Evolutionary conservation across 176 grass and related monocot species (phyloP), one percentile per base, ranked within the genome.

Genomic region (Zizania latifolia): DNA sequence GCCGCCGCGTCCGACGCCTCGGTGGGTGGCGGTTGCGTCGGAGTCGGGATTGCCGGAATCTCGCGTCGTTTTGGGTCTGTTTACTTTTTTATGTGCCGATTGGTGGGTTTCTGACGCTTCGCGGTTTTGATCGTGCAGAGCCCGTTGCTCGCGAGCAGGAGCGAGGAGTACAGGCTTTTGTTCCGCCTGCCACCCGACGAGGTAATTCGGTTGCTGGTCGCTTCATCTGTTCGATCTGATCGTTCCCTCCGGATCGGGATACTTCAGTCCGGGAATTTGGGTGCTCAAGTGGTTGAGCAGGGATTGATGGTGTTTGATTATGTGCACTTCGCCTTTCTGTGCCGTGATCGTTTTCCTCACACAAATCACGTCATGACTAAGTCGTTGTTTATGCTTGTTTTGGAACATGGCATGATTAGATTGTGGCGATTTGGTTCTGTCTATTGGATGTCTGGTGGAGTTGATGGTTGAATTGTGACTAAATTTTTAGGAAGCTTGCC

Each of bases 111-210:
- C 71, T 78, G 24, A 81, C 37, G 60, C 31, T 26, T 33, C 23
- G 43, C 8, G 60, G 58, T 75, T 63, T 72, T 17, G 34, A 12
- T 70, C 55, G 41, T 78, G 46, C 85, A 83, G 92, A 85, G 75
- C 75, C 85, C 70, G 43, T 37, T 79, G 61, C 74, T 90, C 14
- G 72, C 86, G 31, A 90, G 54, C 61, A 81, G 89, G 80, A 99
- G 96, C 86, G 96, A 95, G 79, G 96, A 99, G 69, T 99, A 99
- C 80, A 84, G 85, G 68, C 82, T 99, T 31, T 85, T 99, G 61
- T 99, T 99, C 72, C 85, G 87, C 15, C 72, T 99, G 48, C 92
- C 96, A 36, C 23, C 77, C 19, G 89, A 92, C 60, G 92, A 99
- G 96, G 96, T 99, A 69, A 90, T 78, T 69, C 12, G 5, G 16